These are phyloP conservation scores for Neospora caninum DNA, from an alignment of 169 alveolate species.

Conservation along the genomic window DNA sequence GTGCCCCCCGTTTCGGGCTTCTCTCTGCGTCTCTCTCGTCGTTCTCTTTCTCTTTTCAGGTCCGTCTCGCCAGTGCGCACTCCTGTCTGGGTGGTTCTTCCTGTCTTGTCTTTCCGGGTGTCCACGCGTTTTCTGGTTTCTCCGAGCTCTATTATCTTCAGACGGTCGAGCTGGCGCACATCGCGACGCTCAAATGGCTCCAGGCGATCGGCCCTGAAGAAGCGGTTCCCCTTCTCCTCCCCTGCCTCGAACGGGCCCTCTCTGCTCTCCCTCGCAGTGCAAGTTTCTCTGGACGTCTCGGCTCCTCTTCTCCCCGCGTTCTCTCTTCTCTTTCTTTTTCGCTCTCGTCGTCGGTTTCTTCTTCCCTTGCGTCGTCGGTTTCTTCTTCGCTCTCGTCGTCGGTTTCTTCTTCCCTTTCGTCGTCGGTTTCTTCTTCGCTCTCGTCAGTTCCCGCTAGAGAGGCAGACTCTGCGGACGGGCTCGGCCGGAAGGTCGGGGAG, in stretches of 20 bases:
- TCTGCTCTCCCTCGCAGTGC: not conserved
- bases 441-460: not conserved
- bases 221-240: constrained; percentile 37
- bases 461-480: not conserved
- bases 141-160: not conserved
- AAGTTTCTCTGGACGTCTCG: not conserved
- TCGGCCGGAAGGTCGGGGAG: not conserved
- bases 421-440: not conserved
- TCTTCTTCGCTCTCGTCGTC: not conserved
- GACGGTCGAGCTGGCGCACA: constrained; percentile 58
- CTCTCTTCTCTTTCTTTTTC: too few relatives aligned
- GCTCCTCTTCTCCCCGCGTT: too few relatives aligned
- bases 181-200: constrained; percentile 65
- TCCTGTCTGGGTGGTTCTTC: not conserved
- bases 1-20: too few relatives aligned
- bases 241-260: constrained; percentile 37
- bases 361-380: too few relatives aligned
- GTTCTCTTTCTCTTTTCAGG: too few relatives aligned
- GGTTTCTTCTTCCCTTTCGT: too few relatives aligned
- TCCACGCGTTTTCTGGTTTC: not conserved
- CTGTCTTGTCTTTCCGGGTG: not conserved
- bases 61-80: too few relatives aligned
- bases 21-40: too few relatives aligned
- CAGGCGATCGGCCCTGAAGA: constrained; percentile 51
- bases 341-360: too few relatives aligned